Base-by-base conservation (phyloP, 1,284 basidiomycete species). In the Lentinula novae-zelandiae region DNA sequence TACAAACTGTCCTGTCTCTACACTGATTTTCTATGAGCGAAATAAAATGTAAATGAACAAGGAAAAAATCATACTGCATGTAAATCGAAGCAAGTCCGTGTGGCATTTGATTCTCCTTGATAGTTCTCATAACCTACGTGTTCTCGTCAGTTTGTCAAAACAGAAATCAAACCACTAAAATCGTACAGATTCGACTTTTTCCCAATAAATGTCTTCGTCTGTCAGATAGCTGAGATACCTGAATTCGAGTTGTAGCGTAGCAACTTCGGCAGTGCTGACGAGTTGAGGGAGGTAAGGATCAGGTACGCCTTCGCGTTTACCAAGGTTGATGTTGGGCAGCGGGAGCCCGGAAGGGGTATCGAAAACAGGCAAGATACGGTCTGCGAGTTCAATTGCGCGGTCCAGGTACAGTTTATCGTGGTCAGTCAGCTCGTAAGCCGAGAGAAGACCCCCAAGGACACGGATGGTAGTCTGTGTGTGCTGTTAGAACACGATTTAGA, bases 231-330 rank as follows among this genome's bases (percentile, higher is more conserved):
- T 86, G n/a, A 98, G 80, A 70, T 97, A 96, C 67, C 90, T 89
- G 73, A 98, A 88, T 74, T 96, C 95, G 27, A 97, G 82, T 72
- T 96, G 93, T 31, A 95, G 74, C 0, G 91, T 95, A 1, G 89
- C 82, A 7, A 87, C 89, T 72, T 96, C 95, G 0, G 96, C 93
- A 0, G 94, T 88, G 68, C 90, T 92, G 57, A 90, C 84, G 15
- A 90, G 74, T 9, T 84, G 85, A 7, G 80, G 75, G 67, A 89
- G 89, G 68, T 89, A 86, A 1, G 63, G 66, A 64, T 94, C 88
- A 0, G 83, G 76, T 3, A 90, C 82, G 0, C 90, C 93, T 63
- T 82, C 68, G 6, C 84, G 78, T 53, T 81, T 76, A 3, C 77
- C 83, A 10, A 98, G 80, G 69, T 98, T 95, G 68, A 96, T 76